Evolutionary conservation across 2,329 filamentous ascomycete genomes (phyloP).

Genomic region (Fusarium mexicanum): DNA sequence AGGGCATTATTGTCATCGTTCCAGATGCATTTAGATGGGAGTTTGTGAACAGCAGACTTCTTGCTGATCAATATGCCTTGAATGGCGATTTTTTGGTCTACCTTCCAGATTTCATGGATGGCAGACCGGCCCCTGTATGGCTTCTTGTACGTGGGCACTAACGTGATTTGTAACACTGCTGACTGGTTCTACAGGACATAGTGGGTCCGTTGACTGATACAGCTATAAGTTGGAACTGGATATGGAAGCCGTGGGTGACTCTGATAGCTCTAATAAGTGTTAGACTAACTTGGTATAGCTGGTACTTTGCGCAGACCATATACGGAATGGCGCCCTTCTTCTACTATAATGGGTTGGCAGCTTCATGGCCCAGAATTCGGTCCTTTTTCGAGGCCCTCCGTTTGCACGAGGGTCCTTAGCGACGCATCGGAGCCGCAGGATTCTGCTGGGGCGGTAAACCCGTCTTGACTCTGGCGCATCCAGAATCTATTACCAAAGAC

Average conservation of each 20-base stretch:
- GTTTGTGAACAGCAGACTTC: neutral
- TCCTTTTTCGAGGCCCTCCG: neutral
- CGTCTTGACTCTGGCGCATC: neutral
- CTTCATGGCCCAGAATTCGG: neutral
- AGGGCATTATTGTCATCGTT: neutral
- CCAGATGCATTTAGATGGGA: neutral
- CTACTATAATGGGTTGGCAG: neutral
- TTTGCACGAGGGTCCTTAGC: neutral
- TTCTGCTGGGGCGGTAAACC: neutral
- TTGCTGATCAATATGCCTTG: neutral
- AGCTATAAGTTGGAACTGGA: neutral
- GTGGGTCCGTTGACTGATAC: neutral
- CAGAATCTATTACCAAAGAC: neutral
- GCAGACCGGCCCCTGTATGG: fast-evolving
- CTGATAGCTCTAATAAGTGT: fast-evolving
- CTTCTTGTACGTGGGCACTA: neutral
- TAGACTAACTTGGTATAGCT: fast-evolving
- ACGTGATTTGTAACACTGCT: fast-evolving
- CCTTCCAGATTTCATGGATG: neutral
- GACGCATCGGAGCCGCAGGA: neutral
- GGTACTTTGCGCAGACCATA: neutral
- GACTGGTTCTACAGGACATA: neutral
- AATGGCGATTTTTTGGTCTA: neutral
- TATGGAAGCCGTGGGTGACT: neutral
- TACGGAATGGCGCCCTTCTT: neutral